These are phyloP conservation scores for Dothistroma septosporum DNA, from an alignment of 2,329 filamentous ascomycete species.

Conservation along the genomic window DNA sequence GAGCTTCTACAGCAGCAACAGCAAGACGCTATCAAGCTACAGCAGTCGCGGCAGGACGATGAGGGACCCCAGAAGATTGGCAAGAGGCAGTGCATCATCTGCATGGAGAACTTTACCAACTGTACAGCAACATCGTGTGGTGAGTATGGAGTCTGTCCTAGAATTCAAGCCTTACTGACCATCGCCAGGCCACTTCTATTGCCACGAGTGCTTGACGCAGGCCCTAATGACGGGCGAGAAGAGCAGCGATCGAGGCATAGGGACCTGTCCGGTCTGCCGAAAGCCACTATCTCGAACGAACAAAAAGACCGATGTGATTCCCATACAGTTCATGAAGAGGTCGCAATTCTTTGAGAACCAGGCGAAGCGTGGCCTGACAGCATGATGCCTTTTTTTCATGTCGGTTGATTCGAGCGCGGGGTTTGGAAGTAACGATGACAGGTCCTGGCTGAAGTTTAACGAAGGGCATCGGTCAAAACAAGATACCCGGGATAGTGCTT, in stretches of 20 bases:
- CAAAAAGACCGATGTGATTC: conserved; percentile 21
- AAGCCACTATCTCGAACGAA: conserved; percentile 18
- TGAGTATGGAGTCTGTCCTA: conserved; percentile 35
- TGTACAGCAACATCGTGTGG: conserved; percentile 59
- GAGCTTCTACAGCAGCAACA: conserved; percentile 34
- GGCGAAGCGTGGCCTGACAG: conserved; percentile 1
- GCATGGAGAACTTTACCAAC: conserved; percentile 59
- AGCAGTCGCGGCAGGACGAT: conserved; percentile 22
- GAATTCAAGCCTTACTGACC: conserved; percentile 9
- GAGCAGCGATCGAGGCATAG: conserved; percentile 42
- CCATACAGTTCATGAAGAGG: conserved; percentile 26
- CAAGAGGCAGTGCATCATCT: conserved; percentile 58
- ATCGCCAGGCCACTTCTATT: conserved; percentile 57
- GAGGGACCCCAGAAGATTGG: conserved; percentile 37
- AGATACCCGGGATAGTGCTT: conserved; percentile 2
- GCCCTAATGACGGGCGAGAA: conserved; percentile 56
- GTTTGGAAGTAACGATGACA: conserved; percentile 1
- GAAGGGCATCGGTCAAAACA: conserved; percentile 1
- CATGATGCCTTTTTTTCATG: background rate
- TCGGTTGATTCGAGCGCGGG: conserved; percentile 12
- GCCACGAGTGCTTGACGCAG: conserved; percentile 59
- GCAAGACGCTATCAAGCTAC: conserved; percentile 22
- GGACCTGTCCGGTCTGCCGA: conserved; percentile 43
- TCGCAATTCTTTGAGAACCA: conserved; percentile 15
- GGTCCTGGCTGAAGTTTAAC: conserved; percentile 8